These are phyloP conservation scores for Alternaria viburni DNA, from an alignment of 2,329 filamentous ascomycete genomes.

Conservation along the genomic window DNA sequence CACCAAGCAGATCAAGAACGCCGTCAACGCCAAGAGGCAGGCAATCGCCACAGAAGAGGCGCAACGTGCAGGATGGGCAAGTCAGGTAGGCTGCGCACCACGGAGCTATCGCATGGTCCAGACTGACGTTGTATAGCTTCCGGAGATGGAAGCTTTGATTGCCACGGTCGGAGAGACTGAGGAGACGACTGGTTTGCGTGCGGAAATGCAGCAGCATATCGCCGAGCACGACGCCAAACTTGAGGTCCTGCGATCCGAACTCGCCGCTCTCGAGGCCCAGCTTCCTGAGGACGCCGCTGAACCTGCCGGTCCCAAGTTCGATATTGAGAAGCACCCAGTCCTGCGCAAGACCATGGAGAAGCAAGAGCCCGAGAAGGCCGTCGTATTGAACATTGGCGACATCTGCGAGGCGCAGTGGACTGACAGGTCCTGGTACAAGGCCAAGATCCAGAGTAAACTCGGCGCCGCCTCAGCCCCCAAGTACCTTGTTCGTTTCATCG, in stretches of 20 bases:
- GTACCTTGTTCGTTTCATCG: slow-evolving; percentile 94
- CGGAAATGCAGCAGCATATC: slow-evolving; percentile 70
- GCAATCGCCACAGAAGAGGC: slow-evolving; percentile 27
- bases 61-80: slow-evolving; percentile 24
- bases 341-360: slow-evolving; percentile 60
- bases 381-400: slow-evolving; percentile 84
- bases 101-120: slow-evolving; percentile 1
- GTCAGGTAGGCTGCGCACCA: neutral
- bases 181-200: slow-evolving; percentile 51
- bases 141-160: slow-evolving; percentile 77
- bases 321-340: slow-evolving; percentile 79
- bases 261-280: slow-evolving; percentile 61
- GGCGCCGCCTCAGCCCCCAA: slow-evolving; percentile 89
- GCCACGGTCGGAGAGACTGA: slow-evolving; percentile 80
- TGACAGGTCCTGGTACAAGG: slow-evolving; percentile 89
- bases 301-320: slow-evolving; percentile 66
- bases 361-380: slow-evolving; percentile 45
- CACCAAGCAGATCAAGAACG: slow-evolving; percentile 33
- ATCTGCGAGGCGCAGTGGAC: slow-evolving; percentile 89
- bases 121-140: slow-evolving; percentile 4
- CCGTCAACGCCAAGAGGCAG: slow-evolving; percentile 34
- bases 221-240: slow-evolving; percentile 79
- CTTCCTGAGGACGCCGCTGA: slow-evolving; percentile 46
- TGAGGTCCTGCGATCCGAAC: slow-evolving; percentile 63
- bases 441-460: slow-evolving; percentile 90